Conservation (phyloP, 1,139 yeast genomes). For the Yamadazyma mexicana region DNA sequence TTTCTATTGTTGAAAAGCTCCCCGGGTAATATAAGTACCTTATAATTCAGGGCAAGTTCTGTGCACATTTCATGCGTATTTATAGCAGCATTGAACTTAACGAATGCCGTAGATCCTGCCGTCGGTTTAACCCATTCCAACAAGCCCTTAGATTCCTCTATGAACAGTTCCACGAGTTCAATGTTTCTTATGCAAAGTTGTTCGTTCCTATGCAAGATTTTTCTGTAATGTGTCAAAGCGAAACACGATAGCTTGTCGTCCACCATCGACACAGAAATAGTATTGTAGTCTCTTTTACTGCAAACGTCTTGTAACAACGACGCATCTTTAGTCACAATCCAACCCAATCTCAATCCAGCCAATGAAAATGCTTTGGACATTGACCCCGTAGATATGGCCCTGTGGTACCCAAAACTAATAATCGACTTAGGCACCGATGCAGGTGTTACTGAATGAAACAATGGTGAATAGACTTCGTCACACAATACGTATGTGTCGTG, state of each 20-base stretch:
- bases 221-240: conserved; percentile 35
- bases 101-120: conserved; percentile 52
- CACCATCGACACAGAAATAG: conserved; percentile 48
- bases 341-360: conserved; percentile 58
- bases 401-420: conserved; percentile 41
- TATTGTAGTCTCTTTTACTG: conserved; percentile 52
- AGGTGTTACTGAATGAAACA: conserved; percentile 36
- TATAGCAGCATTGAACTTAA: conserved; percentile 30
- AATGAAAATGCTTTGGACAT: conserved; percentile 56
- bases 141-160: conserved; percentile 28
- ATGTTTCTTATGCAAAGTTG: conserved; percentile 39
- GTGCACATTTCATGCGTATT: conserved; percentile 34
- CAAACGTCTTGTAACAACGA: conserved; percentile 31
- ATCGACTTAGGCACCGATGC: conserved; percentile 29
- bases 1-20: conserved; percentile 41
- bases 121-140: conserved; percentile 44
- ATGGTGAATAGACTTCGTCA: conserved; percentile 60
- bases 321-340: conserved; percentile 45
- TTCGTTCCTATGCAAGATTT: conserved; percentile 39
- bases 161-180: conserved; percentile 31
- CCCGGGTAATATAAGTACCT: conserved; percentile 51
- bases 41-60: conserved; percentile 34
- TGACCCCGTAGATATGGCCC: conserved; percentile 50
- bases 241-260: conserved; percentile 51
- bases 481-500: conserved; percentile 39